These are phyloP conservation scores for Globisporangium carolinianum DNA, from an alignment of 352 stramenopile species.

Conservation along the genomic window DNA sequence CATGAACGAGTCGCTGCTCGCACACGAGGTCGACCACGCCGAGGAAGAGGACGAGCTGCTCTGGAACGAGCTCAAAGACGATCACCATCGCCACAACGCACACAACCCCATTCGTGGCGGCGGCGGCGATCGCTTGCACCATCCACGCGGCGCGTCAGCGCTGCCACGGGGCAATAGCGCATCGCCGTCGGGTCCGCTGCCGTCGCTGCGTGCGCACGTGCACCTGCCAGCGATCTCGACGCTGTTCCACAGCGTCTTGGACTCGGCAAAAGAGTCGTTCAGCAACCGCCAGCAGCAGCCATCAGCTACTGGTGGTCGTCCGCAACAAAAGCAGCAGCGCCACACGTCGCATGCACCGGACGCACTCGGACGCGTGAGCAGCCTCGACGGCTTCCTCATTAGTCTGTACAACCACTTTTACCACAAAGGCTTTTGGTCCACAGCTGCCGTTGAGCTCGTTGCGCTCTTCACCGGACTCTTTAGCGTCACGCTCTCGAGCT, in stretches of 20 bases:
- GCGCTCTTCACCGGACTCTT: conserved; percentile 93
- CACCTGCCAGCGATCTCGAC: conserved; percentile 75
- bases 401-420: conserved; percentile 94
- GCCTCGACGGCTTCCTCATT: conserved; percentile 90
- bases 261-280: conserved; percentile 42
- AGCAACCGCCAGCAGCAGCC: conserved; percentile 5
- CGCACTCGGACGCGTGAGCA: conserved; percentile 58
- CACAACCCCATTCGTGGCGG: not conserved
- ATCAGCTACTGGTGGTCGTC: conserved; percentile 6
- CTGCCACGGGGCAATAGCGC: not conserved
- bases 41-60: conserved; percentile 71
- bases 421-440: conserved; percentile 89
- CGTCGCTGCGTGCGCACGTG: conserved; percentile 58
- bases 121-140: not conserved
- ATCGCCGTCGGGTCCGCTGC: conserved; percentile 21
- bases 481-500: conserved; percentile 92
- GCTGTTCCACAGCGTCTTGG: conserved; percentile 60
- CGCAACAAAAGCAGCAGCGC: conserved; percentile 1
- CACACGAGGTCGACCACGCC: conserved; percentile 17
- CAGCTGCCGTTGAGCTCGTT: conserved; percentile 85
- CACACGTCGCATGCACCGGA: conserved; percentile 52
- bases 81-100: conserved; percentile 12
- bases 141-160: not conserved
- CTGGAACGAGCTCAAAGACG: conserved; percentile 73
- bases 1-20: conserved; percentile 71